Base-by-base conservation (phyloP, 768 basidiomycete genomes). In the Mycena maculata region DNA sequence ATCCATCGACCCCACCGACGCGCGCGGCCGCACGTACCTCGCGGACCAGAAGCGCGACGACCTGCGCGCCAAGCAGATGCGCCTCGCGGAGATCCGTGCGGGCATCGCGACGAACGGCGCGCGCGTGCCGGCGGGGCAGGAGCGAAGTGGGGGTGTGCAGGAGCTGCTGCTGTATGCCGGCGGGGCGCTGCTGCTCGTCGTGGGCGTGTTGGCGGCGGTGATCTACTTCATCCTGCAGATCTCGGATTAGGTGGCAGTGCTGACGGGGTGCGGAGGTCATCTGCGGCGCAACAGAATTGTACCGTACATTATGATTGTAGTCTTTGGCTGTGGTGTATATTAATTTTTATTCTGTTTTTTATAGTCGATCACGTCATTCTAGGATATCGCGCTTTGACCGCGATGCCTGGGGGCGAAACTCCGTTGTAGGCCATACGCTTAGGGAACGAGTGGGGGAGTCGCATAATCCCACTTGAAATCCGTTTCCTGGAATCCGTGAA, bases 11-110 rank as follows among this genome's bases (percentile, higher is more conserved):
- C 73, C 82, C 3, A 48, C 72, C 27, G 92, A 93, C 75, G 82
- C 87, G 16, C 88, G 92, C 20, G 82, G 88, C 2, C 77, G 76
- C 4, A 82, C 92, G 30, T 78, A 86, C 38, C 73, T 81, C 33
- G 60, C 76, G 41, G 82, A 87, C 69, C 80, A 87, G 69, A 77
- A 83, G 69, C 78, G 80, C 56, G 82, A 84, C 23, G 68, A 77
- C 6, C 78, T 76, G 41, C 73, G 81, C n/a, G 63, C 73, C 16
- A 74, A 72, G 63, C 76, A 75, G 68, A 74, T 74, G 57, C 77
- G 79, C 12, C 48, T 77, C 6, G 78, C 77, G 60, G 71, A 74
- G 22, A 55, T 79, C 33, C 52, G 59, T 18, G 59, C 53, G 45
- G 23, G 60, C 13, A 13, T 41, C 39, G 49, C 48, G 22, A 4